A percentile compares a stretch with the other conserved stretches of the same genome.
These are phyloP conservation scores for Auricularia sp. DNA, from an alignment of 768 basidiomycete genomes.

Conservation along the genomic window DNA sequence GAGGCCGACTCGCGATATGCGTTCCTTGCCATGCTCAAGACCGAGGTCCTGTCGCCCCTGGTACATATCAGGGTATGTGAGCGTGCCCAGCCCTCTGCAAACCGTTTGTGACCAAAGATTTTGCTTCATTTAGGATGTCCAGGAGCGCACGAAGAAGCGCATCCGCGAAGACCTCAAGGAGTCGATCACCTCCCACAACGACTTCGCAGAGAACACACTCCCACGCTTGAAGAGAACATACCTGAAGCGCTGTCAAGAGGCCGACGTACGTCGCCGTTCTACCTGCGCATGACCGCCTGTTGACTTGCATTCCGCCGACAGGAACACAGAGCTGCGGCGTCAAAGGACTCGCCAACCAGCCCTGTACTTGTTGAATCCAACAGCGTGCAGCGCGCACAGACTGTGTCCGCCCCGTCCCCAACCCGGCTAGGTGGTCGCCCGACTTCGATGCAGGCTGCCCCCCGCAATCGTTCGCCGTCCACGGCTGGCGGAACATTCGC, in stretches of 20 bases:
- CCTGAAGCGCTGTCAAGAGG: conserved; percentile 75
- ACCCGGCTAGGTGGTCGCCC: conserved; percentile 61
- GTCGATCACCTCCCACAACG: conserved; percentile 64
- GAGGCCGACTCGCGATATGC: conserved; percentile 79
- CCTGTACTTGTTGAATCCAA: conserved; percentile 23
- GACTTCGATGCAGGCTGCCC: conserved; percentile 43
- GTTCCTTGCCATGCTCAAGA: conserved; percentile 57
- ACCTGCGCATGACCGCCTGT: neutral
- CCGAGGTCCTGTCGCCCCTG: conserved; percentile 67
- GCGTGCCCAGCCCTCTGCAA: neutral
- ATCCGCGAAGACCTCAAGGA: conserved; percentile 87
- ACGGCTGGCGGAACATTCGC: conserved; percentile 65
- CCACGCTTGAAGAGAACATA: conserved; percentile 76
- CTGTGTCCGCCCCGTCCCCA: conserved; percentile 60
- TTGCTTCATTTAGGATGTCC: conserved; percentile 53
- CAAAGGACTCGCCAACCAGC: conserved; percentile 24
- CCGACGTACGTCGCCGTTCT: conserved; percentile 49
- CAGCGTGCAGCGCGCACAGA: conserved; percentile 19
- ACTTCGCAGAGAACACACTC: conserved; percentile 69
- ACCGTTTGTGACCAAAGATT: neutral
- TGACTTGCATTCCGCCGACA: conserved; percentile 18
- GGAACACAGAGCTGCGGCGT: conserved; percentile 55
- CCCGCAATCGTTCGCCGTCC: conserved; percentile 69
- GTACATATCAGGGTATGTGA: conserved; percentile 49
- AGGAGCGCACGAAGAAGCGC: conserved; percentile 83